Base-by-base conservation (phyloP, 371 early-diverging fungal genomes). In the Nematocida displodere region DNA sequence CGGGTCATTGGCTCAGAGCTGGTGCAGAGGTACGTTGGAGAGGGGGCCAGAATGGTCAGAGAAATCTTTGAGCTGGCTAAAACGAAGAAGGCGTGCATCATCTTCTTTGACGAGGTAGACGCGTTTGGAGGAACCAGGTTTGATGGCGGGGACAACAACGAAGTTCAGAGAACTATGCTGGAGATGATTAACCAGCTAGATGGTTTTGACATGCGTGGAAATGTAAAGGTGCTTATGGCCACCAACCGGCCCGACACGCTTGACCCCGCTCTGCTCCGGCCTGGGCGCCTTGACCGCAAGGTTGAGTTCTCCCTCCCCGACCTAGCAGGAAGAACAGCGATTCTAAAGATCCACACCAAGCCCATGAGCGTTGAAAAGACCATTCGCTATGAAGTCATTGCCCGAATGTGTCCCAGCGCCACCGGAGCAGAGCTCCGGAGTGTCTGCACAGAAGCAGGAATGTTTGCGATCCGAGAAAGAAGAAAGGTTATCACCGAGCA, bases 41-140 rank as follows among this genome's bases (percentile, higher is more conserved):
- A 99, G 85, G 97, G 99, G 71, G 96, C 95, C 29, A 87, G 98
- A 75, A 95, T 97, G 96, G 94, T 99, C 29, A 88, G 99, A 64
- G 97, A 99, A 82, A 86, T 99, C 58, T 99, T 99, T 82, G 94
- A 93, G 77, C 93, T 97, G 91, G 99, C 98, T 34, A 89, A 94
- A 83, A 87, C 89, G 64, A 95, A 94, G 87, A 97, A 90, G 79
- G 95, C 99, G 2, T 95, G 95, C 80, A 96, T 99, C 80, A 96
- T 99, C 64, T 99, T 99, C 83, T 96, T 99, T 87, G 99, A 99
- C 83, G 99, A 99, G 86, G 90, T 99, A 37, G 99, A 99, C 84
- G 97, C 99, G 31, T 95, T 99, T 83, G 97, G 98, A 82, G 95
- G 91, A 82, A 83, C 82, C 11, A 89, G 99, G 80, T 91, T 91